Conservation (phyloP, 2,329 filamentous ascomycete species). For the Byssothecium circinans region DNA sequence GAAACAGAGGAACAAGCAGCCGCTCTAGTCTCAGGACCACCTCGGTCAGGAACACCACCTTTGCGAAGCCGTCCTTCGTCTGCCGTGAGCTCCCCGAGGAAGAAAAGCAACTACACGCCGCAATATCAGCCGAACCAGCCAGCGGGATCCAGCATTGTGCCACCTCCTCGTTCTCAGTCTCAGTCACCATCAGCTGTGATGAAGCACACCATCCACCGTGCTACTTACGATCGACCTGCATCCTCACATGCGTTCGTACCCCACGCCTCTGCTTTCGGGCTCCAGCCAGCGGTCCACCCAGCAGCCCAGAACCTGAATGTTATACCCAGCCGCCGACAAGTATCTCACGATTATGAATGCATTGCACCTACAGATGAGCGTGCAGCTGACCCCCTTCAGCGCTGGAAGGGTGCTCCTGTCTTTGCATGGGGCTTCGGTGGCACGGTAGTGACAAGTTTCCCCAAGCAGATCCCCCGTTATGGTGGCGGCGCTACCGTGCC, state of each 20-base stretch:
- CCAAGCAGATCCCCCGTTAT: constrained; percentile 85
- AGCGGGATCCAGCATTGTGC: constrained; percentile 16
- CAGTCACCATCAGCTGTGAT: constrained; percentile 61
- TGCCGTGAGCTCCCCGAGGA: constrained; percentile 44
- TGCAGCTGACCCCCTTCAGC: constrained; percentile 72
- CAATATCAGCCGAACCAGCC: constrained; percentile 50
- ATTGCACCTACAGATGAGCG: constrained; percentile 59
- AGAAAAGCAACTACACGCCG: constrained; percentile 45
- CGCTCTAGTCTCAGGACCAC: constrained; percentile 17
- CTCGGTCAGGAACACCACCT: constrained; percentile 39
- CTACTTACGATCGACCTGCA: constrained; percentile 55
- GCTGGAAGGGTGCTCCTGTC: constrained; percentile 88
- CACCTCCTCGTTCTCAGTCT: constrained; percentile 57
- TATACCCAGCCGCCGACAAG: constrained; percentile 42
- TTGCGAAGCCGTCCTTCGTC: constrained; percentile 37
- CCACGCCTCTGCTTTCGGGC: constrained; percentile 36
- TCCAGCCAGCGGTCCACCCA: constrained; percentile 20
- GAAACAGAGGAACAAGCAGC: constrained; percentile 35
- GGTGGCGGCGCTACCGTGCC: constrained; percentile 71
- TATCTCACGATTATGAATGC: constrained; percentile 57
- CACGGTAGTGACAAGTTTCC: constrained; percentile 79
- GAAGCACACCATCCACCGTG: constrained; percentile 50
- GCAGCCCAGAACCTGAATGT: constrained; percentile 19
- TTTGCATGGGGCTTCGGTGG: constrained; percentile 89
- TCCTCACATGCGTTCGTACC: constrained; percentile 55